Base-by-base conservation (phyloP, 352 stramenopile genomes). In the Plasmopara muralis region DNA sequence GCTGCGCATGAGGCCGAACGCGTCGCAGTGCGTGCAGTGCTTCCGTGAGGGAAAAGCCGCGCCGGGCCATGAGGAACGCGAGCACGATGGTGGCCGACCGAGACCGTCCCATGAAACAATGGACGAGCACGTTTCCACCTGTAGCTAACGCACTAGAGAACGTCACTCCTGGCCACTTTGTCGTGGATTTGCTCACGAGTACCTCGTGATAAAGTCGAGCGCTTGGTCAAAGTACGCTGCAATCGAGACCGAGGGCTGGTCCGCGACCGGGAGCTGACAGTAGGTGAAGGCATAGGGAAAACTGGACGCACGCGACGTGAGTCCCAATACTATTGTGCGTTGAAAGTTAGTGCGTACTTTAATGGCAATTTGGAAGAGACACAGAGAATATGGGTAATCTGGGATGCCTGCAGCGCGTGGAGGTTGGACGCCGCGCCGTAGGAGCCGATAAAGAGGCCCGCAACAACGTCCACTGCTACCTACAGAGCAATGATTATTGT, bases 31-130 rank as follows among this genome's bases (percentile, higher is more conserved):
- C 31, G 14, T 35, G 6, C n/a, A 85, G 57, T 18, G 83, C 79
- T 1, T 68, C 59, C 0, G 63, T 43, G 0, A 90, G 60, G 0
- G 60, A 47, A 60, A 87, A 59, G 0, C 18, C 14, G 2, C 67
- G 50, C 18, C 62, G 61, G 6, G 60, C 50, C 13, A 93, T 76
- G 9, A 93, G 54, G 44, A 78, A 89, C 13, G 72, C 83, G 16
- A 90, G 54, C 5, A 93, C 50, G 38, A 93, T 68, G 0, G 79
- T 77, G 16, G 71, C 74, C 4, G 79, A 90, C 6, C 83, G 72
- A n/a, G 74, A 87, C 4, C 68, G 63, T 1, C 83, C 83, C 43
- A 84, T 68, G 25, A 77, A 87, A 50, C 83, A 93, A 47, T 93
- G 83, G 41, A 93, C 77, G 25, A 91, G 74, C 14, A 88, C 77